Evolutionary conservation across 352 stramenopile species (phyloP), one percentile per base, ranked within the genome.

Genomic region (Pythium rishiriense): DNA sequence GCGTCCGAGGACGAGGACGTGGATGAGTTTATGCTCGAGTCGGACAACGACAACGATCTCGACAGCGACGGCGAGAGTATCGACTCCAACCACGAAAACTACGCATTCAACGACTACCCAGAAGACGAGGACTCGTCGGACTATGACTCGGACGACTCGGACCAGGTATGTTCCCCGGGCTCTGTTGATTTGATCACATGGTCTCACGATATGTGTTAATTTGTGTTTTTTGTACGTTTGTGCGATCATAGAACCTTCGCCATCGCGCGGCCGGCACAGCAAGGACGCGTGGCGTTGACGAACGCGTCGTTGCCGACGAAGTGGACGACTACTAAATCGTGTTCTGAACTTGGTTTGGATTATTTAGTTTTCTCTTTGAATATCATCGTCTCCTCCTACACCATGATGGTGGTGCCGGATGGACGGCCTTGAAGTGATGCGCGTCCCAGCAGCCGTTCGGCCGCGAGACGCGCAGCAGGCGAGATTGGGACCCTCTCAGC

Each of bases 11-110:
- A 65, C 11, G 81, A 90, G 4, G 68, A 86, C 6, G 79, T 91
- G 35, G 75, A 91, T 26, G 78, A 92, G 64, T 87, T 90, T 48
- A 82, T 93, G 73, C 78, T 91, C 53, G 86, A 93, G 57, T 91
- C 82, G 19, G 86, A 91, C 58, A 68, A 75, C 25, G 83, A 90
- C 64, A 90, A 76, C 73, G 79, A 88, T 59, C 69, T 82, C 47
- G 84, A 89, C 72, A 73, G 77, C 47, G 76, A 91, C 66, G 90
- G 81, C 58, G 82, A 89, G 33, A 91, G 84, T 49, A 79, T 88
- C 45, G 84, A 94, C 58, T 94, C 86, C 29, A 94, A 94, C 53
- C 84, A 94, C 39, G 86, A 94, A 47, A 85, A 88, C 66, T 77
- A 93, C 31, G 73, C 60, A 14, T 75, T 77, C 29, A 94, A 94